Evolutionary conservation across 1,139 yeast species (phyloP), one percentile per base, ranked within the genome.

Genomic region (Geotrichum citri-aurantii): DNA sequence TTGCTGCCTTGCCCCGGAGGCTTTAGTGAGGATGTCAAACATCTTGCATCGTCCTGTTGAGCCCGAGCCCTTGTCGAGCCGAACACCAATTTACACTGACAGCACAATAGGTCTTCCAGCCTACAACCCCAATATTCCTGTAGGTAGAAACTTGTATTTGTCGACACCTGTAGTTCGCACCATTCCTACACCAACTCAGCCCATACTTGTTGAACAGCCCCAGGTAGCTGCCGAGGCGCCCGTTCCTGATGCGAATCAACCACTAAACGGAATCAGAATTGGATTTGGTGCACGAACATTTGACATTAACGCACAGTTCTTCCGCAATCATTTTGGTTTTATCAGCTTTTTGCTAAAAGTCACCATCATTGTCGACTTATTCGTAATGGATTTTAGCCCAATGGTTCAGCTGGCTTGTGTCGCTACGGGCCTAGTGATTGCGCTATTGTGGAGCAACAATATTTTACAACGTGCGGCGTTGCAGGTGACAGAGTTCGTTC

Each of bases 1-100:
- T n/a, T 56, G 58, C 23, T 52, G 57, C 27, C n/a, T 54, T 7
- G 52, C 62, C n/a, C 62, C 62, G 12, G 55, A 56, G 19, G 56
- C 55, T 10, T 1, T 59, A 14, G 19, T 19, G 6, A 37, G 50
- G 17, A 29, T 56, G 11, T 42, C 58, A 1, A 50, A 23, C 12
- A 47, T 52, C 6, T 37, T 46, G 31, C n/a, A 55, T 6, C 26
- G 48, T 46, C 44, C 52, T 2, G 50, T 49, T 11, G 55, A 23
- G 50, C 51, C 60, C n/a, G 57, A 58, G 46, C 52, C 57, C 7
- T 14, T 59, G 5, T 46, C 21, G 23, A 31, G 59, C 46, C 33
- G 54, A 50, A 52, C 57, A 11, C 59, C 54, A 17, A 47, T 59
- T 26, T 56, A 54, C 24, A 17, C 51, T 3, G 49, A 42, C 5